These are phyloP conservation scores for Ajuga chamaepitys DNA, from an alignment of 257 asterid species.

Conservation along the genomic window DNA sequence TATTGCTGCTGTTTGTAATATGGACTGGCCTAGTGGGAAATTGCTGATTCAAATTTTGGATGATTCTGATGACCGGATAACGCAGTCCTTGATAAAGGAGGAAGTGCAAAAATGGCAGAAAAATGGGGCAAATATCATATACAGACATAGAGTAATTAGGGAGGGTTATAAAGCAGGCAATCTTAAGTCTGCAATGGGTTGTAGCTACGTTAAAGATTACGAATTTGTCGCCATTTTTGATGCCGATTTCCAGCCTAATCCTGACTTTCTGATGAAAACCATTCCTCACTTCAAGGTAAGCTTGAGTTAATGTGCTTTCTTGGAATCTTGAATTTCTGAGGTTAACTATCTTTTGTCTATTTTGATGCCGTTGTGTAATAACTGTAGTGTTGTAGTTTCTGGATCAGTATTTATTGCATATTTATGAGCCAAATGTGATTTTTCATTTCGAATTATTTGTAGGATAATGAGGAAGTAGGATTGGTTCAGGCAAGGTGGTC, in stretches of 20 bases:
- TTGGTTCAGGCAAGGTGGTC: slow-evolving; percentile 97
- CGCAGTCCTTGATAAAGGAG: slow-evolving; percentile 59
- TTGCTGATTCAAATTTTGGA: slow-evolving; percentile 77
- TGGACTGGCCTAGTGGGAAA: slow-evolving; percentile 79
- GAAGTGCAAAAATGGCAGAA: slow-evolving; percentile 81
- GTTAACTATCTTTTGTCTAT: not conserved
- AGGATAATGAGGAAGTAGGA: slow-evolving; percentile 87
- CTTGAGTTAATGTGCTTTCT: not conserved
- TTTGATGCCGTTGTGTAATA: not conserved
- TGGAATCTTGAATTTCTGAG: not conserved
- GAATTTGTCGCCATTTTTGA: slow-evolving; percentile 56
- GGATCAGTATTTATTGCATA: slow-evolving; percentile 1
- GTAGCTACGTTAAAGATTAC: slow-evolving; percentile 53
- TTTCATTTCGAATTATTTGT: slow-evolving; percentile 23
- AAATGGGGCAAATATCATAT: slow-evolving; percentile 67
- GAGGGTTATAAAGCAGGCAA: slow-evolving; percentile 57
- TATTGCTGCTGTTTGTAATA: slow-evolving; percentile 70
- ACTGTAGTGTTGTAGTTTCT: not conserved
- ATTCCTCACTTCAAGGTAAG: slow-evolving; percentile 69
- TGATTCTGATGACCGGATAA: slow-evolving; percentile 72
- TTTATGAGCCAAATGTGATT: too few species aligned
- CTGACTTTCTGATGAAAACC: slow-evolving; percentile 37
- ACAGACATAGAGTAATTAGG: slow-evolving; percentile 54
- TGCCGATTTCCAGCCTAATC: slow-evolving; percentile 49
- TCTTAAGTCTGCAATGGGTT: slow-evolving; percentile 49